Conservation (phyloP, 108 stramenopile genomes). For the Discostella stelligeroides region DNA sequence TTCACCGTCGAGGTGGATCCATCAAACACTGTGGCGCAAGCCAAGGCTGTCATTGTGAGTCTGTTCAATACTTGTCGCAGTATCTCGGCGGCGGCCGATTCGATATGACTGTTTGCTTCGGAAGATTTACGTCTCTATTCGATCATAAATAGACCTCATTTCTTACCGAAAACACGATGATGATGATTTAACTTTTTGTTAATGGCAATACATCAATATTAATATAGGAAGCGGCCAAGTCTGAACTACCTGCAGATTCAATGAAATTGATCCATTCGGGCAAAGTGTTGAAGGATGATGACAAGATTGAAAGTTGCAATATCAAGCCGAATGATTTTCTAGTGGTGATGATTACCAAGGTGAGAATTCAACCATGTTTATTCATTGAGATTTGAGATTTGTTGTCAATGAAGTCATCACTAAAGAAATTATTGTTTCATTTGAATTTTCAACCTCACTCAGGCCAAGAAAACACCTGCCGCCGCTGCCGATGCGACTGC, state of each 20-base stretch:
- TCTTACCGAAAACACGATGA: too few relatives aligned
- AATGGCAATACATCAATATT: background rate
- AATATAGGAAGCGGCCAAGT: slow-evolving; percentile 66
- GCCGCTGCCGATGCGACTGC: slow-evolving; percentile 56
- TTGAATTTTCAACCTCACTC: background rate
- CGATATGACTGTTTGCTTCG: too few relatives aligned
- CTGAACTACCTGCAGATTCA: slow-evolving; percentile 69
- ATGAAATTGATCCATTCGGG: slow-evolving; percentile 97
- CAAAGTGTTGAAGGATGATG: slow-evolving; percentile 94
- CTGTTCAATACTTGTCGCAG: background rate
- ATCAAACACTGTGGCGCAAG: slow-evolving; percentile 59
- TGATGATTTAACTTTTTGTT: background rate
- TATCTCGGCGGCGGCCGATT: background rate
- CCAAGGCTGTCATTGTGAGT: slow-evolving; percentile 85
- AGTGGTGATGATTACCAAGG: slow-evolving; percentile 96
- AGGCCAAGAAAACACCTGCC: slow-evolving; percentile 71
- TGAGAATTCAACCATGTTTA: slow-evolving; percentile 12
- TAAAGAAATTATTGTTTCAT: background rate
- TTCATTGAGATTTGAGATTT: background rate
- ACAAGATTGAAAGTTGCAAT: slow-evolving; percentile 74
- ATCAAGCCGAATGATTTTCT: slow-evolving; percentile 93
- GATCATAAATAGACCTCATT: too few relatives aligned
- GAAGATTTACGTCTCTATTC: too few relatives aligned
- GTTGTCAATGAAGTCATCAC: background rate
- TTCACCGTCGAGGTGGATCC: slow-evolving; percentile 82